Evolutionary conservation across 768 basidiomycete species (phyloP).

Genomic region (Austroboletus eburneus): DNA sequence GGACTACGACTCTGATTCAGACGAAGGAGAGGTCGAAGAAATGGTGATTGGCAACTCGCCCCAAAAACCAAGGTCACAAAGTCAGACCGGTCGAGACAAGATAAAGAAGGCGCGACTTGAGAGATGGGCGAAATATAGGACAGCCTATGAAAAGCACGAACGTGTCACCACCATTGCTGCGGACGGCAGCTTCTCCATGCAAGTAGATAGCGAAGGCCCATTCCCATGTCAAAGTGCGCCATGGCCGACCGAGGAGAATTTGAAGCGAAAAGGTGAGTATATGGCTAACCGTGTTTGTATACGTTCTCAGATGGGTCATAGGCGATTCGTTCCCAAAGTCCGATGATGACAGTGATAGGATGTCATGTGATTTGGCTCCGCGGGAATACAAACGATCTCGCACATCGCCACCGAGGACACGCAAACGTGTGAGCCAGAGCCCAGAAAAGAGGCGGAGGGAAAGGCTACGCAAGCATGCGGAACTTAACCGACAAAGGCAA

Average conservation of each 20-base stretch:
- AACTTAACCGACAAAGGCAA: slow-evolving; percentile 35
- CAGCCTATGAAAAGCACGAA: slow-evolving; percentile 25
- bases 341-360: slow-evolving; percentile 21
- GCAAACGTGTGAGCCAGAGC: slow-evolving; percentile 37
- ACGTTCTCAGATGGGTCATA: neutral
- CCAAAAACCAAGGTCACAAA: slow-evolving; percentile 11
- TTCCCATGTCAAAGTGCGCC: slow-evolving; percentile 13
- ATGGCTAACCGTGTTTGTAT: neutral
- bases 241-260: slow-evolving; percentile 24
- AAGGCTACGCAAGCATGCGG: slow-evolving; percentile 36
- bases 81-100: slow-evolving; percentile 30
- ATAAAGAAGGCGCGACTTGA: slow-evolving; percentile 22
- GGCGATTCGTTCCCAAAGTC: slow-evolving; percentile 24
- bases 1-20: slow-evolving; percentile 28
- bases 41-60: slow-evolving; percentile 43
- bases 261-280: slow-evolving; percentile 50
- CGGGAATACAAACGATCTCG: slow-evolving; percentile 44
- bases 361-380: slow-evolving; percentile 30
- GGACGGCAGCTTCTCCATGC: slow-evolving; percentile 31
- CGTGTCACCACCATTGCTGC: slow-evolving; percentile 26
- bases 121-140: slow-evolving; percentile 27
- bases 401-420: slow-evolving; percentile 42
- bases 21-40: slow-evolving; percentile 46
- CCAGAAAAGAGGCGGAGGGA: slow-evolving; percentile 40
- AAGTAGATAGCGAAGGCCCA: slow-evolving; percentile 21